Evolutionary conservation across 352 stramenopile genomes (phyloP).

Genomic region (Globisporangium rhizosaccharum): DNA sequence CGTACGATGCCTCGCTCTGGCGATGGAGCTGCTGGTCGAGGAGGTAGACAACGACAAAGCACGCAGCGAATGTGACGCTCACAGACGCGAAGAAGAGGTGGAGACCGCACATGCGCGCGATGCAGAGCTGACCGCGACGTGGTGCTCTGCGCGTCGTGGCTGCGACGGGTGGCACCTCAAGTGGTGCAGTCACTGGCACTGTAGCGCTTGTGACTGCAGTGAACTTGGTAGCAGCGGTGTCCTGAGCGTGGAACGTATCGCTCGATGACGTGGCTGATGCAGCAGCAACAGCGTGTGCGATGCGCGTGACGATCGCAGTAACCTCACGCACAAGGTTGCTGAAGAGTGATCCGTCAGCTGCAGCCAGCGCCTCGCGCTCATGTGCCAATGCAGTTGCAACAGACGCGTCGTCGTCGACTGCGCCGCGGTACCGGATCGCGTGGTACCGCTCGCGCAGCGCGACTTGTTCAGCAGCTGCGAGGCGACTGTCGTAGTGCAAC

Average conservation of each 20-base stretch:
- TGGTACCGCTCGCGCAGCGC: conserved; percentile 3
- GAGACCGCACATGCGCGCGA: conserved; percentile 29
- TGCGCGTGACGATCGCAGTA: too few species aligned
- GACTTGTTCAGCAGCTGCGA: not conserved
- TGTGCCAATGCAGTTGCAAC: not conserved
- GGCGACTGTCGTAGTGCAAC: not conserved
- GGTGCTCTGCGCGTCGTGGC: too few species aligned
- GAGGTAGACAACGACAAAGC: conserved; percentile 32
- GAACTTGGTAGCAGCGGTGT: not conserved
- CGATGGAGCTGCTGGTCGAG: conserved; percentile 17
- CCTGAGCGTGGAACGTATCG: too few species aligned
- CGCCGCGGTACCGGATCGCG: conserved; percentile 1
- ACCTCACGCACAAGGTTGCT: too few species aligned
- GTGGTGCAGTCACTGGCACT: not conserved
- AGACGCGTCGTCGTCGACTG: not conserved
- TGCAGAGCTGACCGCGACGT: conserved; percentile 13
- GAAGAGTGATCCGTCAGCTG: too few species aligned
- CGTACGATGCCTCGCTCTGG: not conserved
- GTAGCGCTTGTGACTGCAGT: not conserved
- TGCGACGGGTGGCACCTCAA: not conserved
- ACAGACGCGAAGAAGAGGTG: conserved; percentile 36
- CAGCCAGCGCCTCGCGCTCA: not conserved
- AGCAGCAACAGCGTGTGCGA: not conserved
- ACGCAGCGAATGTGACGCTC: conserved; percentile 27
- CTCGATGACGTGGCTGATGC: not conserved